A percentile compares a stretch with the other conserved stretches of the same genome.
These are phyloP conservation scores for Brassica balearica DNA, from an alignment of 441 rosid genomes.

Conservation along the genomic window DNA sequence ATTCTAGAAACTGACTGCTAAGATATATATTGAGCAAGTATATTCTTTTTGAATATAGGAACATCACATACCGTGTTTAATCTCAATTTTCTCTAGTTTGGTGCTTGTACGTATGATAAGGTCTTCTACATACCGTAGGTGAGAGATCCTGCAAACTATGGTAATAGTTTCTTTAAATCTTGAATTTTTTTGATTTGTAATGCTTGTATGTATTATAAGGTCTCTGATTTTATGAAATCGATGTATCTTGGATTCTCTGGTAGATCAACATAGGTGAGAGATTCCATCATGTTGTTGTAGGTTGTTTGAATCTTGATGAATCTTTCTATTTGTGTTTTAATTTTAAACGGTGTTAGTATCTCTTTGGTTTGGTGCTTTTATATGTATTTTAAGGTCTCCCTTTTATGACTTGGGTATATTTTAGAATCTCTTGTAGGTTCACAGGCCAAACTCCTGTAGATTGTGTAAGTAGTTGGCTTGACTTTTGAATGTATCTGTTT, in stretches of 20 bases:
- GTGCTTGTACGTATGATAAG: neutral
- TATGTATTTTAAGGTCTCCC: neutral
- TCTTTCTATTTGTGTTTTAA: neutral
- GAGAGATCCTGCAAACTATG: neutral
- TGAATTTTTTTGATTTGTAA: neutral
- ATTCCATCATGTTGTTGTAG: conserved; percentile 1
- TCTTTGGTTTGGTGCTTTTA: neutral
- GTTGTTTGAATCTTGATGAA: neutral
- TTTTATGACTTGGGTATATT: too few species aligned
- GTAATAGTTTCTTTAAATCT: conserved; percentile 1
- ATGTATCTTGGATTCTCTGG: neutral
- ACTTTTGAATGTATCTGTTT: neutral
- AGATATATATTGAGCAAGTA: neutral
- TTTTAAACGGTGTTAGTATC: neutral
- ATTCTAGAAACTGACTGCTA: neutral
- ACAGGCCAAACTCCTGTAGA: neutral
- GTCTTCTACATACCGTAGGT: neutral
- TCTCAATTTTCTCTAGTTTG: neutral
- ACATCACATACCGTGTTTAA: neutral
- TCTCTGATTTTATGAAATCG: neutral
- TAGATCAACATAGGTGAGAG: neutral
- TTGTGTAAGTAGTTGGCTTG: neutral
- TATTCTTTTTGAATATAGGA: neutral
- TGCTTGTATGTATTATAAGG: neutral
- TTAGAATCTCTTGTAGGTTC: neutral